Base-by-base conservation (phyloP, 2,329 filamentous ascomycete species). In the Eutypella sp. region DNA sequence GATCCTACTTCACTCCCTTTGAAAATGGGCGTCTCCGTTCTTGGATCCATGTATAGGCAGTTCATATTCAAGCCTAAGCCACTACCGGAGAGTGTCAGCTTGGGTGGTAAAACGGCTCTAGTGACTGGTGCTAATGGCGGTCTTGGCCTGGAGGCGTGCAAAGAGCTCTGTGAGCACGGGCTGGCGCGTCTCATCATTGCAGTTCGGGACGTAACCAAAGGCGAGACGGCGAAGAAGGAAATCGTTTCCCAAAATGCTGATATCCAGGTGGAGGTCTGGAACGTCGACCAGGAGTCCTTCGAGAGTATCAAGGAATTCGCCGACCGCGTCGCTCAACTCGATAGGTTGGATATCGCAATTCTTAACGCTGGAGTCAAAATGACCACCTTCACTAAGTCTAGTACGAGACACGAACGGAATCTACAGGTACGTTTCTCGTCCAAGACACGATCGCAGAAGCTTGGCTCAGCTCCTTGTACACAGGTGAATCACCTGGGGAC, bases 91-190 rank as follows among this genome's bases (percentile, higher is more conserved):
- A 34, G 38, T 7, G 41, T 53, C 44, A 44, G 47, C 1, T 49
- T 53, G 2, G 43, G 47, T 9, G 48, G 52, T 3, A 36, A 48
- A 25, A 54, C 51, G 11, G 50, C 50, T 13, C 49, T 57, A 33
- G 46, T 57, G 19, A 56, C 51, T 10, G 53, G 53, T 5, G 40
- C 50, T 2, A 53, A 53, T 33, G 45, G 45, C 7, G 55, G 53
- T 7, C 44, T 57, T 5, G 53, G 53, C 5, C 49, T 54, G 13
- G 51, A 56, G 16, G 51, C 53, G 4, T 42, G 51, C 13, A 54
- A 52, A 39, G 51, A 57, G n/a, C 16, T 57, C 15, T 49, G 47
- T 40, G 43, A 45, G 11, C 51, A 54, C 27, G 46, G 50, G 9
- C 34, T 53, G 3, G 45, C 55, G 13, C 49, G 47, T 15, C 29